A percentile compares a stretch with the other conserved stretches of the same genome.
Evolutionary conservation across 1,139 yeast species (phyloP).

Genomic region (Magnusiomyces suaveolens): DNA sequence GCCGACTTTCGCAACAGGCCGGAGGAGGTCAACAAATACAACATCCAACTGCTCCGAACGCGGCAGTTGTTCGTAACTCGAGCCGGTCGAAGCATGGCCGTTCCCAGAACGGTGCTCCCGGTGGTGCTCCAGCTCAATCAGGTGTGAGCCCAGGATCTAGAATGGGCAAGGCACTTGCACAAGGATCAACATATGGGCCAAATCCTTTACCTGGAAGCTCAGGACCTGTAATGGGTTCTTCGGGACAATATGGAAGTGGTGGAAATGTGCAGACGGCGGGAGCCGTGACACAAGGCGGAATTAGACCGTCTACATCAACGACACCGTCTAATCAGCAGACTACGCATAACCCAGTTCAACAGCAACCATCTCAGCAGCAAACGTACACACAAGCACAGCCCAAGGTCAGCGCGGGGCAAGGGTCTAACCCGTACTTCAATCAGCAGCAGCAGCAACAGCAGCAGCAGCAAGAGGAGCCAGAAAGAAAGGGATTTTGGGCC

Average conservation of each 20-base stretch:
- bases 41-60: conserved; percentile 25
- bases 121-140: not conserved
- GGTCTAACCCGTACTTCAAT: conserved; percentile 13
- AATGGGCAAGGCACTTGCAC: conserved; percentile 12
- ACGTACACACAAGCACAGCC: conserved; percentile 15
- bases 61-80: conserved; percentile 28
- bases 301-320: no score
- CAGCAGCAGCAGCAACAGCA: no score
- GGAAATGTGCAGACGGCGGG: no score
- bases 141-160: conserved; percentile 8
- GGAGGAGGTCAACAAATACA: conserved; percentile 20
- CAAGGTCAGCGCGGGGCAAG: conserved; percentile 14
- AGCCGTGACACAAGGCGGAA: no score
- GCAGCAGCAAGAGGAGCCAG: conserved; percentile 19
- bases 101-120: conserved; percentile 7
- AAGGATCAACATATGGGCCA: conserved; percentile 11
- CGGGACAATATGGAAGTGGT: conserved; percentile 6
- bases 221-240: conserved; percentile 17
- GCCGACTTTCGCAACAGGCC: conserved; percentile 4
- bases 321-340: conserved; percentile 6
- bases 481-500: conserved; percentile 26
- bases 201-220: conserved; percentile 19
- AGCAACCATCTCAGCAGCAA: no score
- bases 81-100: conserved; percentile 28
- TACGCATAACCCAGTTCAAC: conserved; percentile 2